Evolutionary conservation across 2,329 filamentous ascomycete species (phyloP).

Genomic region (Alternaria sp.): DNA sequence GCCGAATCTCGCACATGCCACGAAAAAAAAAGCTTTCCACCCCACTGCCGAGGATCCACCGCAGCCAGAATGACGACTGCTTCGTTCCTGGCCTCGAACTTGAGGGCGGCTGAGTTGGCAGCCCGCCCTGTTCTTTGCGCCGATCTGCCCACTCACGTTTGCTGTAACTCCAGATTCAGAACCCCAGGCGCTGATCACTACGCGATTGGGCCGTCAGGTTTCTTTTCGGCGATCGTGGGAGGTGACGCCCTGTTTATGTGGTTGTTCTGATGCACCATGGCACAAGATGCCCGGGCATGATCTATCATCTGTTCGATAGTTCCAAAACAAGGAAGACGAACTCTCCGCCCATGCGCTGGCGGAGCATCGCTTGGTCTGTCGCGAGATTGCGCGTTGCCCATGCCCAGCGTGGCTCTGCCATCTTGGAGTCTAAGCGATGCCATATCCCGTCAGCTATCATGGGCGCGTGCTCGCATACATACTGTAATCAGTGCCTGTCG

Average conservation of each 20-base stretch:
- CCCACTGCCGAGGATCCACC: constrained; percentile 4
- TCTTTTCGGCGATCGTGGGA: constrained; percentile 19
- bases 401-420: constrained; percentile 1
- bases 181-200: constrained; percentile 30
- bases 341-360: neutral
- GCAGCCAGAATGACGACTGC: constrained; percentile 6
- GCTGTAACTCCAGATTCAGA: constrained; percentile 20
- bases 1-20: constrained; percentile 4
- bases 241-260: constrained; percentile 7
- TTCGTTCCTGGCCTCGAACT: constrained; percentile 8
- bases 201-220: constrained; percentile 14
- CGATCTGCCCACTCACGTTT: constrained; percentile 7
- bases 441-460: neutral
- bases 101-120: constrained; percentile 8
- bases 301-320: neutral
- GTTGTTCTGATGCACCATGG: neutral
- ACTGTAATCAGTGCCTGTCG: constrained; percentile 4
- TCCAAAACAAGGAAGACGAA: neutral
- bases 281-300: neutral
- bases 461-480: constrained; percentile 2
- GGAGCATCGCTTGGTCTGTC: neutral
- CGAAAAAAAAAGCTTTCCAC: constrained; percentile 13
- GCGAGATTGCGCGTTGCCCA: constrained; percentile 1
- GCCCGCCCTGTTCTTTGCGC: neutral
- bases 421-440: neutral